Evolutionary conservation across 2,329 filamentous ascomycete genomes (phyloP).

Genomic region (Xylaria hypoxylon): DNA sequence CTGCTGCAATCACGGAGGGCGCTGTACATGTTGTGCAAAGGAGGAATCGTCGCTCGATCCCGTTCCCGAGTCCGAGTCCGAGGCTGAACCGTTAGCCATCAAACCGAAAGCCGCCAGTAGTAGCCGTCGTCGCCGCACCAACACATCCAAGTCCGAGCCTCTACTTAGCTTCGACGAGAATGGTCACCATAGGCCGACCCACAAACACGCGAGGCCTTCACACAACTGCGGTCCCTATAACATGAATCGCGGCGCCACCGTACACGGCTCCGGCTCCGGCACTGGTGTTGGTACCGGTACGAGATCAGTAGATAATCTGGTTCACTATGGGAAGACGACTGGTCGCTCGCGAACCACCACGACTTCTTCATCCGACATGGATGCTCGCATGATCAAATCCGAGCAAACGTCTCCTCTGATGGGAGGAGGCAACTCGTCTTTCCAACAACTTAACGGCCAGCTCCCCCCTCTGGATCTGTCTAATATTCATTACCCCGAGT

Average conservation of each 20-base stretch:
- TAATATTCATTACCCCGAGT: conserved; percentile 63
- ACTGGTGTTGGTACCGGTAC: conserved; percentile 57
- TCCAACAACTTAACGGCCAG: conserved; percentile 64
- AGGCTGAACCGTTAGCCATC: conserved; percentile 58
- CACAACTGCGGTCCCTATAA: conserved; percentile 73
- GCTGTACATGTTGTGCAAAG: conserved; percentile 73
- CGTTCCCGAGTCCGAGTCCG: conserved; percentile 72
- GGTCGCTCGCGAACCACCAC: conserved; percentile 54
- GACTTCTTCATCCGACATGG: conserved; percentile 54
- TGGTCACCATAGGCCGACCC: conserved; percentile 71
- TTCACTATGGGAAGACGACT: conserved; percentile 54
- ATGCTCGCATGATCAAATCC: conserved; percentile 68
- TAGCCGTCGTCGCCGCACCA: conserved; percentile 67
- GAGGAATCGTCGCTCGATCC: conserved; percentile 72
- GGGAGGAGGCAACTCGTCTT: conserved; percentile 58
- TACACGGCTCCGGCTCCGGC: conserved; percentile 56
- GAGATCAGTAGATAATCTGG: conserved; percentile 60
- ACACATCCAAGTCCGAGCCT: conserved; percentile 71
- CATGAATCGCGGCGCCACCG: conserved; percentile 64
- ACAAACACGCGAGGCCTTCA: conserved; percentile 70
- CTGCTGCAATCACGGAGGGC: conserved; percentile 76
- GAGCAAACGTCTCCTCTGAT: conserved; percentile 71
- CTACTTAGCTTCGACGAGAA: conserved; percentile 71
- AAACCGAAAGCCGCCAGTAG: conserved; percentile 55
- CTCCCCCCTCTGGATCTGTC: conserved; percentile 71